Evolutionary conservation across 805 yeast species (phyloP).

Genomic region (Metschnikowia picachoensis): DNA sequence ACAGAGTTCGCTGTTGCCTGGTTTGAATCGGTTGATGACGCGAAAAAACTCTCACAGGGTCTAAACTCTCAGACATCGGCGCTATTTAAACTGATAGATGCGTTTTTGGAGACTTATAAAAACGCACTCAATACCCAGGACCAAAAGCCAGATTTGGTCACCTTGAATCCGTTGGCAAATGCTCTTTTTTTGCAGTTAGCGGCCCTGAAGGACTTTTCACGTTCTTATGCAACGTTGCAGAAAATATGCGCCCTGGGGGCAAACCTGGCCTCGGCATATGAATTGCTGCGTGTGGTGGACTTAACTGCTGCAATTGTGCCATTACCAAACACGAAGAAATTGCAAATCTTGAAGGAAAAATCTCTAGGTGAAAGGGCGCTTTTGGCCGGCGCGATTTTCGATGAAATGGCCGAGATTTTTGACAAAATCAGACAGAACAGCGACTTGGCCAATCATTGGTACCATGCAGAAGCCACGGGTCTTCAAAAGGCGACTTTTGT

Average conservation of each 20-base stretch:
- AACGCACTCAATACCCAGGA: slow-evolving; percentile 23
- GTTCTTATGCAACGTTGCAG: slow-evolving; percentile 41
- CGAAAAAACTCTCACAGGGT: slow-evolving; percentile 16
- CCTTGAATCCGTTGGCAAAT: slow-evolving; percentile 58
- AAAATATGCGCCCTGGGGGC: slow-evolving; percentile 23
- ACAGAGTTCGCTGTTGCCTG: slow-evolving; percentile 23
- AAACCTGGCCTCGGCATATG: slow-evolving; percentile 2
- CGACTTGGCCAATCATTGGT: slow-evolving; percentile 40
- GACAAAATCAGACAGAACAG: slow-evolving; percentile 29
- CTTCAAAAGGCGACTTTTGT: slow-evolving; percentile 52
- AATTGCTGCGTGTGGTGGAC: slow-evolving; percentile 38
- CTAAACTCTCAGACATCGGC: slow-evolving; percentile 18
- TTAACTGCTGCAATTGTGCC: slow-evolving; percentile 51
- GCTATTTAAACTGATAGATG: slow-evolving; percentile 36
- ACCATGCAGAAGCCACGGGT: slow-evolving; percentile 46
- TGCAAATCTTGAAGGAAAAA: slow-evolving; percentile 32
- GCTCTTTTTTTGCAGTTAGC: slow-evolving; percentile 54
- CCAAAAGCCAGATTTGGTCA: slow-evolving; percentile 33
- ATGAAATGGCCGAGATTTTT: slow-evolving; percentile 37
- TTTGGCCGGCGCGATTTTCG: slow-evolving; percentile 29
- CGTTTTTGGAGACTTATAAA: slow-evolving; percentile 36
- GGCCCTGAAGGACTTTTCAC: slow-evolving; percentile 43
- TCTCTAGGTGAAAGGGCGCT: slow-evolving; percentile 32
- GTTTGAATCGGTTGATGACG: slow-evolving; percentile 14
- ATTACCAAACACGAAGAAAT: slow-evolving; percentile 41